Conservation (phyloP, 1,284 basidiomycete genomes). For the Ceratobasidium theobromae region DNA sequence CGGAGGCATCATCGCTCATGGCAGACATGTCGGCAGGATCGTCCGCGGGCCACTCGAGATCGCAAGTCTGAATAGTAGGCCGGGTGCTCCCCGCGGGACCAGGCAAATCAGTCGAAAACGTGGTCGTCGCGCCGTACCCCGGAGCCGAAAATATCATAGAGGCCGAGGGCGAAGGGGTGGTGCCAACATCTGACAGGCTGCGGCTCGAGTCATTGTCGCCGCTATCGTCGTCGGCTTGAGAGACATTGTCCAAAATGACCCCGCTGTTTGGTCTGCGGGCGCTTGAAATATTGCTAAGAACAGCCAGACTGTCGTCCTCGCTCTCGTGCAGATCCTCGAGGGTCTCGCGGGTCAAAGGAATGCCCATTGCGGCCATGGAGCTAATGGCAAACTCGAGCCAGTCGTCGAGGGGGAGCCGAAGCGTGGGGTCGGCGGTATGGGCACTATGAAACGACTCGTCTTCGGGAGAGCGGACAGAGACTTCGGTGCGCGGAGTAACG, state of each 20-base stretch:
- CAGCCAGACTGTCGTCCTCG: constrained; percentile 7
- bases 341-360: constrained; percentile 6
- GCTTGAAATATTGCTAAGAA: neutral
- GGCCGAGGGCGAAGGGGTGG: constrained; percentile 1
- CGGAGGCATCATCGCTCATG: neutral
- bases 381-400: constrained; percentile 23
- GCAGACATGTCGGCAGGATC: neutral
- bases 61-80: neutral
- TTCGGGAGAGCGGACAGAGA: neutral
- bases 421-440: neutral
- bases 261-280: neutral
- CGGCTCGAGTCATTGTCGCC: neutral
- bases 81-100: neutral
- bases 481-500: constrained; percentile 18
- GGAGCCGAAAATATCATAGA: neutral
- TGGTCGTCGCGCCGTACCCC: neutral
- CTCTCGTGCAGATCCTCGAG: constrained; percentile 20
- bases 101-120: neutral
- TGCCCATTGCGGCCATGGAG: constrained; percentile 14
- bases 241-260: neutral
- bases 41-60: neutral
- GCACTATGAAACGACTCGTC: constrained; percentile 15
- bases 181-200: constrained; percentile 3
- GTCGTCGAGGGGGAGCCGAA: constrained; percentile 15
- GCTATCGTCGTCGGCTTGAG: constrained; percentile 7